Evolutionary conservation across 371 early-diverging fungal genomes (phyloP).

Genomic region (Mortierella polycephala): DNA sequence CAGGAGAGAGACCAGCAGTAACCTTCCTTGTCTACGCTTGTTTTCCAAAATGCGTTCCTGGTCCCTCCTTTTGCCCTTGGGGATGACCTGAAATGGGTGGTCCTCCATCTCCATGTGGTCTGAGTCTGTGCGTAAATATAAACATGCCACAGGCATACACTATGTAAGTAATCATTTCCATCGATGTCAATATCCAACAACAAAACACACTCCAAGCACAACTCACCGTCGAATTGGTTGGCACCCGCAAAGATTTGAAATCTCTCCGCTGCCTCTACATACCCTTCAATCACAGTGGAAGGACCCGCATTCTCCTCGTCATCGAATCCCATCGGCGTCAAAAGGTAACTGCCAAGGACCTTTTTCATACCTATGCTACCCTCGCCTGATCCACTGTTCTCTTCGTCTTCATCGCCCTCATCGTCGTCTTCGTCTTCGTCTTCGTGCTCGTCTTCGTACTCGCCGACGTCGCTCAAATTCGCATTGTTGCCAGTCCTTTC

Average conservation of each 20-base stretch:
- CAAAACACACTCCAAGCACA: not conserved
- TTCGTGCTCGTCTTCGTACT: constrained; percentile 3
- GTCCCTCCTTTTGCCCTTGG: constrained; percentile 37
- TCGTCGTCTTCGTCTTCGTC: constrained; percentile 5
- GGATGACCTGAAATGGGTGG: constrained; percentile 37
- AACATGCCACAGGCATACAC: not conserved
- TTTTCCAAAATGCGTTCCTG: constrained; percentile 54
- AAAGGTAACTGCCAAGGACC: constrained; percentile 32
- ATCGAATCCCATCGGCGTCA: constrained; percentile 54
- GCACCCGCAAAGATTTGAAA: constrained; percentile 52
- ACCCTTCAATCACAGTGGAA: constrained; percentile 21
- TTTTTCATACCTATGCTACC: constrained; percentile 1
- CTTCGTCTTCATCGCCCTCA: constrained; percentile 1
- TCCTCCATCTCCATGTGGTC: constrained; percentile 47
- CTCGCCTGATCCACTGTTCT: not conserved
- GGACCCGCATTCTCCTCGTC: constrained; percentile 32
- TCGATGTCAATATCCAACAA: too few species aligned
- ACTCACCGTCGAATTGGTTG: constrained; percentile 53
- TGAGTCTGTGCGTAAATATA: constrained; percentile 27
- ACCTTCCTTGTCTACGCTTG: constrained; percentile 72
- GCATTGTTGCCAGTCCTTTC: constrained; percentile 1
- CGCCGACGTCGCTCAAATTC: not conserved
- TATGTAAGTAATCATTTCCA: too few species aligned
- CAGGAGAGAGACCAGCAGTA: constrained; percentile 77
- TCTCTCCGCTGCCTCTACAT: constrained; percentile 32